Evolutionary conservation across 176 grass and related monocot genomes (phyloP).

Genomic region (Triticum aestivum): DNA sequence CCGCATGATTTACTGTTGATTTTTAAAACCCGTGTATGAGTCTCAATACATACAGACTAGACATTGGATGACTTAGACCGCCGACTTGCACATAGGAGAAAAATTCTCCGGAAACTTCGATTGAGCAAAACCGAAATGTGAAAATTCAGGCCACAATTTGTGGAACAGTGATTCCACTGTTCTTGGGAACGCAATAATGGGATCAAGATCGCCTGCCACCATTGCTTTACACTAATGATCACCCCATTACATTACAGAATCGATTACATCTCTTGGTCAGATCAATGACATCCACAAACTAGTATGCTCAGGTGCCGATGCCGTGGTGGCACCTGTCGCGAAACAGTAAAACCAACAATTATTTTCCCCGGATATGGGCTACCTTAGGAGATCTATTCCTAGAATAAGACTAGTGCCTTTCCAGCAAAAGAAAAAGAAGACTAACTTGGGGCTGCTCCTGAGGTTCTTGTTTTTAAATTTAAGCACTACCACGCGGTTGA

Average conservation of each 20-base stretch:
- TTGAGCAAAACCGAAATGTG: too few species aligned
- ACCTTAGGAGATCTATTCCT: neutral
- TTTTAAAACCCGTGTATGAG: too few species aligned
- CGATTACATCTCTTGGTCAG: neutral
- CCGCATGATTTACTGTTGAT: too few species aligned
- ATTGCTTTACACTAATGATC: too few species aligned
- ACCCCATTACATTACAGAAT: neutral
- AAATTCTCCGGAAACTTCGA: too few species aligned
- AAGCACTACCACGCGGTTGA: neutral
- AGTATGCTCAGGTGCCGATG: neutral
- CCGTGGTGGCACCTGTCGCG: neutral
- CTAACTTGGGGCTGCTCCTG: neutral
- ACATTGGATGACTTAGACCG: too few species aligned
- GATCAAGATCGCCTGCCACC: neutral
- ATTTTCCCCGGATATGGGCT: too few species aligned
- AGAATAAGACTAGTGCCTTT: too few species aligned
- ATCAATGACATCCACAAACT: conserved; percentile 9
- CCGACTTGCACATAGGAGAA: too few species aligned
- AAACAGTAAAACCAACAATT: conserved; percentile 18
- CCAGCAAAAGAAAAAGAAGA: neutral
- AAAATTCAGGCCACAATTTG: neutral
- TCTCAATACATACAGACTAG: too few species aligned
- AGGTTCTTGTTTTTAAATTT: neutral
- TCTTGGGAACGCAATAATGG: neutral
- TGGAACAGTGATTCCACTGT: neutral